Evolutionary conservation across 768 basidiomycete genomes (phyloP).

Genomic region (Collybia mongolica): DNA sequence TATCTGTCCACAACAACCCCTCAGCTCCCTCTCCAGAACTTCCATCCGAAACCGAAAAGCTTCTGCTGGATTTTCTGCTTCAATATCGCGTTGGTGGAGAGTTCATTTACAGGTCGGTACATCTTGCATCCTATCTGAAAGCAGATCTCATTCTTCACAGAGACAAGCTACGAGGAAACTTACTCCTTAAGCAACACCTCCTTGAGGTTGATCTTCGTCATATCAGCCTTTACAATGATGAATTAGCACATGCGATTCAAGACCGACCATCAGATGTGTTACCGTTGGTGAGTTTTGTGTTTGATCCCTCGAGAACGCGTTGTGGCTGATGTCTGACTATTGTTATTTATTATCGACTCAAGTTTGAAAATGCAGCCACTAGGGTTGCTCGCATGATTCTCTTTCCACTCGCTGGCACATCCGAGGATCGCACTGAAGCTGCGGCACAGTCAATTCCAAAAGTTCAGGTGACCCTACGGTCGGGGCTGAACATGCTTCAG

Average conservation of each 20-base stretch:
- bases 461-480: constrained; percentile 85
- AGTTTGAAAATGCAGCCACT: constrained; percentile 93
- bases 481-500: constrained; percentile 90
- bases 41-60: constrained; percentile 78
- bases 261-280: constrained; percentile 87
- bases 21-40: constrained; percentile 60
- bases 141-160: constrained; percentile 29
- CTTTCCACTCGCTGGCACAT: constrained; percentile 68
- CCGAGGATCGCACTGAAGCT: constrained; percentile 39
- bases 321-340: background rate
- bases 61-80: constrained; percentile 82
- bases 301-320: background rate
- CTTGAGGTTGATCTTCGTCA: constrained; percentile 86
- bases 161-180: constrained; percentile 86
- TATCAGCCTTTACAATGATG: constrained; percentile 85
- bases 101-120: constrained; percentile 82
- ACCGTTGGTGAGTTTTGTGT: constrained; percentile 63
- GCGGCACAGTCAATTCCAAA: constrained; percentile 49
- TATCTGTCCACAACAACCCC: constrained; percentile 71
- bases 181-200: constrained; percentile 83
- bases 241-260: constrained; percentile 88
- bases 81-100: constrained; percentile 87
- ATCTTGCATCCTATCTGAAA: background rate
- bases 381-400: constrained; percentile 82
- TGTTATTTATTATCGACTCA: background rate